Conservation (phyloP, 2,329 filamentous ascomycete genomes). For the Clathrospora elynae region DNA sequence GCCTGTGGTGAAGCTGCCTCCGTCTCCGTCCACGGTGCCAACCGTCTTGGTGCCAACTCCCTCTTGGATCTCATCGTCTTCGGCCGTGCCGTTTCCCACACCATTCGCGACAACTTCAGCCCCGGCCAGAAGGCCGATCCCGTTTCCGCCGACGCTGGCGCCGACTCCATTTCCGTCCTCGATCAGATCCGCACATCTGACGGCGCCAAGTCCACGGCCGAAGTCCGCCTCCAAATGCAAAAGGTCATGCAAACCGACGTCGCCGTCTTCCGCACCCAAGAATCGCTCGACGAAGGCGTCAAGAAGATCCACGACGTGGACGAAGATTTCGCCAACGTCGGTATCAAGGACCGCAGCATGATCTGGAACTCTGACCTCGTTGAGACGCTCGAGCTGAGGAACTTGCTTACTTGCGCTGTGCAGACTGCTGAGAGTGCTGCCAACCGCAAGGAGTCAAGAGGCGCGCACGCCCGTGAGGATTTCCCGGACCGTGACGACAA, state of each 20-base stretch:
- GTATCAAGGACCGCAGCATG: constrained; percentile 98
- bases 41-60: constrained; percentile 97
- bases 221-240: constrained; percentile 91
- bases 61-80: constrained; percentile 97
- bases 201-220: constrained; percentile 84
- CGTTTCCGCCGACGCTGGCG: constrained; percentile 81
- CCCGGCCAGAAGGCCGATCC: constrained; percentile 81
- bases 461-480: constrained; percentile 96
- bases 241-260: constrained; percentile 98
- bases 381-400: constrained; percentile 93
- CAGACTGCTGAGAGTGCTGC: constrained; percentile 92
- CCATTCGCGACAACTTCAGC: constrained; percentile 90
- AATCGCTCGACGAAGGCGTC: constrained; percentile 92
- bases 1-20: constrained; percentile 97
- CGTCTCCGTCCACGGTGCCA: constrained; percentile 97
- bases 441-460: constrained; percentile 95
- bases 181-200: constrained; percentile 84
- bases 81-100: constrained; percentile 95
- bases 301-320: constrained; percentile 86
- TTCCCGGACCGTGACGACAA: constrained; percentile 92
- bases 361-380: constrained; percentile 99
- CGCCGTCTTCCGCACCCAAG: constrained; percentile 93
- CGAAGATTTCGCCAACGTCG: constrained; percentile 76
- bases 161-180: constrained; percentile 82
- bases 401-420: constrained; percentile 93